phyloP scores from a whole-genome alignment of 2,329 filamentous ascomycete genomes.

The Talaromyces sp. region DNA sequence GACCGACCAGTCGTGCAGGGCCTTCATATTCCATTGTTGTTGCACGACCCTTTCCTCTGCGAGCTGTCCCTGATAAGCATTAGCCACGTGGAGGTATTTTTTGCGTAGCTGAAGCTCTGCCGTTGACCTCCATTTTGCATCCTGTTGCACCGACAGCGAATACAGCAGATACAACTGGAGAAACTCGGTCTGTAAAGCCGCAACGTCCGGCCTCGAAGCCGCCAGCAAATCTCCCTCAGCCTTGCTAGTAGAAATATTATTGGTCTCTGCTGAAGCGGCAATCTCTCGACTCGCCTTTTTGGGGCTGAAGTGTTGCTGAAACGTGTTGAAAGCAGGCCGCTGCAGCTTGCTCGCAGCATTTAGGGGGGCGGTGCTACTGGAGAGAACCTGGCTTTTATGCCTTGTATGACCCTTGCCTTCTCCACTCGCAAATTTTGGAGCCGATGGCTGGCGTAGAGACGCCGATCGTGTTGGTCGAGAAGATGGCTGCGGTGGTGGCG shows the following conservation, averaged over 20 bases:
- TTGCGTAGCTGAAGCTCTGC: slow-evolving; percentile 25
- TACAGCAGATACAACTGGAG: slow-evolving; percentile 39
- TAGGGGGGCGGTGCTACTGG: slow-evolving; percentile 7
- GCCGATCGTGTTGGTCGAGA: slow-evolving; percentile 28
- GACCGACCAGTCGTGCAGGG: slow-evolving; percentile 28
- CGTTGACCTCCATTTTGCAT: slow-evolving; percentile 25
- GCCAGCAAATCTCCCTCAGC: slow-evolving; percentile 15
- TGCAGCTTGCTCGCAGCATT: slow-evolving; percentile 8
- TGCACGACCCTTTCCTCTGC: slow-evolving; percentile 29
- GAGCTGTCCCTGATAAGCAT: slow-evolving; percentile 26
- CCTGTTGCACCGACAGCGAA: slow-evolving; percentile 22
- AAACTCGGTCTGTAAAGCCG: slow-evolving; percentile 37
- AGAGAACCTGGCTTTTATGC: slow-evolving; percentile 30
- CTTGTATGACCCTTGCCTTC: slow-evolving; percentile 24
- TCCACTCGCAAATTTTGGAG: slow-evolving; percentile 15
- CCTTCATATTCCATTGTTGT: slow-evolving; percentile 28
- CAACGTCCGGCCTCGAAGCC: slow-evolving; percentile 29
- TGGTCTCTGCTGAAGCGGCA: slow-evolving; percentile 12
- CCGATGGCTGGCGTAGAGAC: slow-evolving; percentile 31
- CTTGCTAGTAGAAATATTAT: neutral
- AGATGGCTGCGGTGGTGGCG: slow-evolving; percentile 15
- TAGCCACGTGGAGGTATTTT: slow-evolving; percentile 30
- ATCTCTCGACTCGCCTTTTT: slow-evolving; percentile 27
- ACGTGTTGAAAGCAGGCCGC: slow-evolving; percentile 29
- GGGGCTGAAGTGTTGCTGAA: slow-evolving; percentile 34